Evolutionary conservation across 352 stramenopile genomes (phyloP).

Genomic region (Pythium aquatile): DNA sequence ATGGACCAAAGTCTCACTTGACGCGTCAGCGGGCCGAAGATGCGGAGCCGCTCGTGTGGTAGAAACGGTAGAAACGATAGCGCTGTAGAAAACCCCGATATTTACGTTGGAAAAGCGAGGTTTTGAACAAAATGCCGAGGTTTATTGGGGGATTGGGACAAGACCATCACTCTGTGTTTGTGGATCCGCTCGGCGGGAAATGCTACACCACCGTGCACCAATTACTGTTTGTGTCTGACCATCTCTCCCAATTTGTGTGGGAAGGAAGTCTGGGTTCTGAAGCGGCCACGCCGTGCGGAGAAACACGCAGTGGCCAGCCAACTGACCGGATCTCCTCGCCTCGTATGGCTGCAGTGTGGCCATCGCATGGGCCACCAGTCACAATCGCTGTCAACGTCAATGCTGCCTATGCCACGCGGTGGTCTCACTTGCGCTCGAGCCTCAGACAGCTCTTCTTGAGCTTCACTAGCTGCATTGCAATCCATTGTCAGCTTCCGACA

Average conservation of each 20-base stretch:
- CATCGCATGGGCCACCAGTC: not conserved
- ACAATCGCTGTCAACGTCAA: not conserved
- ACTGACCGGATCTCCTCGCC: not conserved
- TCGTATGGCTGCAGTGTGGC: not conserved
- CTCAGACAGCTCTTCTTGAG: conserved; percentile 59
- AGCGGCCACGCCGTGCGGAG: not conserved
- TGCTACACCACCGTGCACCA: not conserved
- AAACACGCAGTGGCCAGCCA: not conserved
- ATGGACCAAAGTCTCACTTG: conserved; percentile 2
- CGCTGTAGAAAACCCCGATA: not conserved
- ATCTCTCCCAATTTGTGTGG: not conserved
- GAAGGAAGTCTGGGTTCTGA: not conserved
- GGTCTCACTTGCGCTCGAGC: conserved; percentile 25
- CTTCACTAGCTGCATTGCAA: conserved; percentile 39
- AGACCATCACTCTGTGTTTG: not conserved
- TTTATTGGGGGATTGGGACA: not conserved
- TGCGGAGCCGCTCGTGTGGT: not conserved
- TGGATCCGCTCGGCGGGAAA: not conserved
- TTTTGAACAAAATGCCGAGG: not conserved
- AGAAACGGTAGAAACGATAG: conserved; percentile 8
- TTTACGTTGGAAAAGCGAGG: not conserved
- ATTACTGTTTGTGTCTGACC: not conserved
- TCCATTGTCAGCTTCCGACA: not conserved
- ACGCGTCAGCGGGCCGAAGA: not conserved
- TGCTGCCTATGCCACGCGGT: not conserved